These are phyloP conservation scores for Aspergillus egyptiacus DNA, from an alignment of 495 filamentous ascomycete genomes.

Conservation along the genomic window DNA sequence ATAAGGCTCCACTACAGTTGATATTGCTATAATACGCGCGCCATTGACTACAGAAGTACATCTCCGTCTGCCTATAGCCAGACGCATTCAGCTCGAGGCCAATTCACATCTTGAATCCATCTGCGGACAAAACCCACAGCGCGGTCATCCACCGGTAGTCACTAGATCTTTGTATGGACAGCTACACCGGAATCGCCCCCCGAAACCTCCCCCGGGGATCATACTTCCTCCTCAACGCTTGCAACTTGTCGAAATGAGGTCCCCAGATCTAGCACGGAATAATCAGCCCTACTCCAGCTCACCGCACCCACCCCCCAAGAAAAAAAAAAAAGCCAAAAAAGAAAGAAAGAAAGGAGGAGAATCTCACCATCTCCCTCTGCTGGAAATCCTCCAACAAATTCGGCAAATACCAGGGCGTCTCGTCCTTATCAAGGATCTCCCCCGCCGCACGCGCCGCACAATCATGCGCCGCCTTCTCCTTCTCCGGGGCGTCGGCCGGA, in stretches of 20 bases:
- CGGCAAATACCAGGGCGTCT: background rate
- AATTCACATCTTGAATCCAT: no score
- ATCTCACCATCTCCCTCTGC: slow-evolving; percentile 1
- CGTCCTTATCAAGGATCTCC: background rate
- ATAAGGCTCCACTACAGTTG: no score
- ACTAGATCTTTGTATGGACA: no score
- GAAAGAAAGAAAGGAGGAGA: background rate
- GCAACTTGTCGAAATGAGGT: background rate
- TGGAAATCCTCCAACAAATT: slow-evolving; percentile 11
- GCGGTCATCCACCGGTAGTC: no score
- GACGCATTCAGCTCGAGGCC: no score
- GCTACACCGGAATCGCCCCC: no score
- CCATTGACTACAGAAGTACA: no score
- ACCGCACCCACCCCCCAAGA: no score
- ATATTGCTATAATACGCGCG: no score
- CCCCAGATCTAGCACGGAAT: slow-evolving; percentile 5
- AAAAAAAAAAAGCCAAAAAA: background rate
- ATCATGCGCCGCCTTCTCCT: slow-evolving; percentile 5
- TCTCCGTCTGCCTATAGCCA: no score
- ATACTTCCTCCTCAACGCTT: background rate
- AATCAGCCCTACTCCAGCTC: background rate
- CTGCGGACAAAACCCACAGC: no score
- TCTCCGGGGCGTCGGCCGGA: slow-evolving; percentile 3
- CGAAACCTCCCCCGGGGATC: slow-evolving; percentile 7
- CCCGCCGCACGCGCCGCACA: slow-evolving; percentile 1